Evolutionary conservation across 208 protist species (phyloP).

Genomic region (Trichomonas tenax): DNA sequence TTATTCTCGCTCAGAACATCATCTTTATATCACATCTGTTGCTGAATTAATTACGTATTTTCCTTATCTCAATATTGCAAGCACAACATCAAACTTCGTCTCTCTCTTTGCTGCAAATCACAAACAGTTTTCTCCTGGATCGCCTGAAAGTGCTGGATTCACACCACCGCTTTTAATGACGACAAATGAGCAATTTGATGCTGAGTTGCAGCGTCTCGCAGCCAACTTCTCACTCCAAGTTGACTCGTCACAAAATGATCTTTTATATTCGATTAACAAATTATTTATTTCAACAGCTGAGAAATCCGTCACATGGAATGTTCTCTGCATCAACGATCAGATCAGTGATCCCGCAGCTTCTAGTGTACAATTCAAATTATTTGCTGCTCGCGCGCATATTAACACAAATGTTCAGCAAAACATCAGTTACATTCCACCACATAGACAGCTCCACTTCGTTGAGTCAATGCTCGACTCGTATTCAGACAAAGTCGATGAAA

Average conservation of each 20-base stretch:
- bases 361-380: not conserved
- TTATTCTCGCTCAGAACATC: not conserved
- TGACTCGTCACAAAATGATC: not conserved
- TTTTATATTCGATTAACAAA: not conserved
- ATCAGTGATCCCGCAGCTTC: not conserved
- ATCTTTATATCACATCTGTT: not conserved
- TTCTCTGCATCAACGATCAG: not conserved
- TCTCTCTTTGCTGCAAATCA: not conserved
- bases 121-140: not conserved
- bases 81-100: not conserved
- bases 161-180: not conserved
- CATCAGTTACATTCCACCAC: not conserved
- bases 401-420: not conserved
- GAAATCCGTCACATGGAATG: not conserved
- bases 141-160: not conserved
- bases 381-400: not conserved
- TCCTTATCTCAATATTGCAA: not conserved
- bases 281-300: not conserved
- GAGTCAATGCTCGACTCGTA: not conserved
- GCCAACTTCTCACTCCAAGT: not conserved
- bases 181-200: not conserved
- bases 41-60: slow-evolving; percentile 1
- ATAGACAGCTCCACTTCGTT: not conserved
- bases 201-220: not conserved
- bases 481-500: slow-evolving; percentile 5